Evolutionary conservation across 768 basidiomycete genomes (phyloP).

Genomic region (Fistulinella prunicolor): DNA sequence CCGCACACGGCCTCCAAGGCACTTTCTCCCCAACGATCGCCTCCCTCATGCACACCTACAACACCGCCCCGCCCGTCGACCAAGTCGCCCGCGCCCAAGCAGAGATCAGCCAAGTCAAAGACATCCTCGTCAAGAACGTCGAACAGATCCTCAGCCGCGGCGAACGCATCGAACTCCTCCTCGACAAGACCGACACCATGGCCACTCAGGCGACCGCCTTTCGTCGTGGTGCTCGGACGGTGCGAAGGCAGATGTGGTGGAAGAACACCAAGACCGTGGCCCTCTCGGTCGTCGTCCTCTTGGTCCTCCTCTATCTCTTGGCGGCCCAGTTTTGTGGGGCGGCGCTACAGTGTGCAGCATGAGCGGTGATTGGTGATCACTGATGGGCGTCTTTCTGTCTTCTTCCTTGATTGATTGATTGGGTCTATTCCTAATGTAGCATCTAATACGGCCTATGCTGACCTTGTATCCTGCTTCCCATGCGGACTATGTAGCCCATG

Average conservation of each 20-base stretch:
- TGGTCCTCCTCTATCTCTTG: conserved; percentile 78
- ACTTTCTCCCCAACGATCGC: conserved; percentile 68
- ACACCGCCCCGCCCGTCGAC: conserved; percentile 83
- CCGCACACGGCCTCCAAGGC: conserved; percentile 67
- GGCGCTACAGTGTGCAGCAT: conserved; percentile 58
- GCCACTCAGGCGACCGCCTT: conserved; percentile 93
- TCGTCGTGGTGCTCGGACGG: conserved; percentile 80
- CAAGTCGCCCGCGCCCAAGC: conserved; percentile 87
- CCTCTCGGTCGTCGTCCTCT: conserved; percentile 65
- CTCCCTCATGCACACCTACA: conserved; percentile 81
- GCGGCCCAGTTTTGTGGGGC: conserved; percentile 90
- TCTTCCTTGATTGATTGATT: background rate
- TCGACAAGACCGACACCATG: conserved; percentile 97
- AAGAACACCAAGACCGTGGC: conserved; percentile 68
- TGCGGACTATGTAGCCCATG: background rate
- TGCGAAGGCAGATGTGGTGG: conserved; percentile 89
- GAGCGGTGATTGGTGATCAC: background rate
- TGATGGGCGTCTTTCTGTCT: background rate
- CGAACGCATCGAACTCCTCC: conserved; percentile 91
- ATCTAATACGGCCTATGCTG: conserved; percentile 1
- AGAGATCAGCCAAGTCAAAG: conserved; percentile 87
- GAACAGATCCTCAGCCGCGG: conserved; percentile 93
- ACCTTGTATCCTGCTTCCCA: conserved; percentile 8
- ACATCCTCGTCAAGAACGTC: conserved; percentile 98
- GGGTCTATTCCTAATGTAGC: conserved; percentile 9